phyloP scores from a whole-genome alignment of 257 asterid genomes.

The Solanum medicagineum region DNA sequence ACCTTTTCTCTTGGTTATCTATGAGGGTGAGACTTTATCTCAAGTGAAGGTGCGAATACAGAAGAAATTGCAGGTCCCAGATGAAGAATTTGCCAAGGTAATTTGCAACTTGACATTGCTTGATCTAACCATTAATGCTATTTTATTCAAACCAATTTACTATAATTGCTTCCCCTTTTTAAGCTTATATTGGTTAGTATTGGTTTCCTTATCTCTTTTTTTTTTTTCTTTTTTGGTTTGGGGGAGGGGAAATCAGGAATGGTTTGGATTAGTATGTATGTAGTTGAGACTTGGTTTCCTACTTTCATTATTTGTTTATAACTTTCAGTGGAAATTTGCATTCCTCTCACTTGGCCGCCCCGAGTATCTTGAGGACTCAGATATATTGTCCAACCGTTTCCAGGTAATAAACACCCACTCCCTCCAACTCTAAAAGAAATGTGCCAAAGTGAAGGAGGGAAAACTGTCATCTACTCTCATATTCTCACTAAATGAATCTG shows the following conservation, averaged over 20 bases:
- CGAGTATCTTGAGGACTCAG: slow-evolving; percentile 48
- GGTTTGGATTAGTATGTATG: background rate
- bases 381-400: slow-evolving; percentile 36
- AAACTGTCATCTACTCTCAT: background rate
- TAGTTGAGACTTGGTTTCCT: background rate
- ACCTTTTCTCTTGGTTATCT: slow-evolving; percentile 45
- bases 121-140: background rate
- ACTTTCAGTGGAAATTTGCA: slow-evolving; percentile 53
- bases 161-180: background rate
- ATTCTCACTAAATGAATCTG: background rate
- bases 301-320: background rate
- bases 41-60: slow-evolving; percentile 32
- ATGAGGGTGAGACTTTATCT: slow-evolving; percentile 33
- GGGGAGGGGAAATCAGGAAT: background rate
- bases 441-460: background rate
- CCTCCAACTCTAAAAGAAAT: background rate
- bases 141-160: background rate
- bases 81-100: slow-evolving; percentile 47
- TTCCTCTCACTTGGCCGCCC: slow-evolving; percentile 38
- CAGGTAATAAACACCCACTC: slow-evolving; percentile 23
- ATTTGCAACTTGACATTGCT: background rate
- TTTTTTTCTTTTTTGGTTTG: background rate
- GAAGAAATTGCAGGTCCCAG: slow-evolving; percentile 38
- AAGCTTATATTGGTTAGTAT: background rate
- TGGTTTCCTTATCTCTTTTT: background rate